Evolutionary conservation across 495 filamentous ascomycete species (phyloP).

Genomic region (Achaetomiella virescens): DNA sequence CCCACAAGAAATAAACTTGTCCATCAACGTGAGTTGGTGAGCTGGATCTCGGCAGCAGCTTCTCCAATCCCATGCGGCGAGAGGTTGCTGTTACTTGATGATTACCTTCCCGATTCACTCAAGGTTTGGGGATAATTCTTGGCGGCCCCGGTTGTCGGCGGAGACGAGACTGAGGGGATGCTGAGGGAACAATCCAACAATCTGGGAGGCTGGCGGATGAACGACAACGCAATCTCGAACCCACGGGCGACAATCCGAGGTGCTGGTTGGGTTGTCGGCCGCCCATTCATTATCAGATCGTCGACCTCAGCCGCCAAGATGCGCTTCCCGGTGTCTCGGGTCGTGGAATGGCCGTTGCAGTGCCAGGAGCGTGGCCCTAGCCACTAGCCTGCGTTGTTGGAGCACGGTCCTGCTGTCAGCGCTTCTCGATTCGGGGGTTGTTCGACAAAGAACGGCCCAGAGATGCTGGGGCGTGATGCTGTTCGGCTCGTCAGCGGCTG

Average conservation of each 20-base stretch:
- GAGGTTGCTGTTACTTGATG: conserved; percentile 33
- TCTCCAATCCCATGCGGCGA: conserved; percentile 29
- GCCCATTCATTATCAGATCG: not conserved
- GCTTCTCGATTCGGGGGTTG: not conserved
- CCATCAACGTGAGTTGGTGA: conserved; percentile 3
- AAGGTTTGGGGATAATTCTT: conserved; percentile 10
- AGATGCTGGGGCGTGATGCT: not conserved
- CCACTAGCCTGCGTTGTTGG: no score
- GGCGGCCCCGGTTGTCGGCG: conserved; percentile 11
- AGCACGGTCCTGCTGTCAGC: not conserved
- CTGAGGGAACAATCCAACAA: not conserved
- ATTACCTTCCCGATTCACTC: conserved; percentile 27
- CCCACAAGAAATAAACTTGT: conserved; percentile 2
- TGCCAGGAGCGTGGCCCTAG: not conserved
- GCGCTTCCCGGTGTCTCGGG: not conserved
- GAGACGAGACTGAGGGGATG: not conserved
- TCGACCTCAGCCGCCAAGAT: not conserved
- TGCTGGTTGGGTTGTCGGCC: not conserved
- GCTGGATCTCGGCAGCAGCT: conserved; percentile 2
- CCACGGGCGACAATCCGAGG: conserved; percentile 2
- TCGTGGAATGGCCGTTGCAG: no score
- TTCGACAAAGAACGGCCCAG: not conserved
- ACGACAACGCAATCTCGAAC: not conserved
- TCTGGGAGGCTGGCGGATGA: no score
- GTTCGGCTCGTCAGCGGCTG: not conserved